Base-by-base conservation (phyloP, 2,329 filamentous ascomycete species). In the Ophiocordyceps sinensis region DNA sequence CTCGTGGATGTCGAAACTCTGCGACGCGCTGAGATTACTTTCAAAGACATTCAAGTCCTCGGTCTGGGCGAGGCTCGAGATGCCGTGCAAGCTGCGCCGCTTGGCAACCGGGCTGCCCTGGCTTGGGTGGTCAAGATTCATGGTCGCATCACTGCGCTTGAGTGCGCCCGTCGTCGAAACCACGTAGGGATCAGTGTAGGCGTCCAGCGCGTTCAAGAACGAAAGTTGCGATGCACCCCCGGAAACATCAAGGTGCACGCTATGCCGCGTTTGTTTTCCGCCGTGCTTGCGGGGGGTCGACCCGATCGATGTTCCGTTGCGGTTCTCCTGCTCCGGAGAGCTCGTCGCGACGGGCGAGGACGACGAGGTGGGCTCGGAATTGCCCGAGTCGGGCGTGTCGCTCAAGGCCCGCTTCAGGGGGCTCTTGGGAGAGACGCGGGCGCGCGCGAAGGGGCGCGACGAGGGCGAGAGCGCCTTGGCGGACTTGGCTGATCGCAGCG, bases 51-150 rank as follows among this genome's bases (percentile, higher is more conserved):
- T 86, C 55, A 85, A 82, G 49, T 72, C 71, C 42, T 62, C 58
- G 12, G 78, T 50, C 23, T 66, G 59, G 37, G 70, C 70, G 46
- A 80, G 67, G 49, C 65, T 75, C n/a, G 79, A 69, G 36, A 79
- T 73, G 39, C 82, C 82, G 57, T 94, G 85, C 51, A 94, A 63
- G 61, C 88, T 95, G 53, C 91, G 78, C 49, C 91, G 76, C 67
- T 95, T 95, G 37, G 88, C 85, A 44, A 89, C 84, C 1, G 91
- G 89, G 54, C 85, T 95, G 50, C 84, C 84, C 42, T 83, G 70
- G 51, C 73, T 81, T 26, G 78, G 71, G 47, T 85, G 82, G 53
- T 94, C 88, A 38, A 93, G 65, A 53, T 85, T 86, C 83, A 94
- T 89, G 40, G 82, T 81, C 36, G 84, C 82, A 64, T 96, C 89